phyloP scores from a whole-genome alignment of 306 rosid genomes.

The Crataegus laevigata region DNA sequence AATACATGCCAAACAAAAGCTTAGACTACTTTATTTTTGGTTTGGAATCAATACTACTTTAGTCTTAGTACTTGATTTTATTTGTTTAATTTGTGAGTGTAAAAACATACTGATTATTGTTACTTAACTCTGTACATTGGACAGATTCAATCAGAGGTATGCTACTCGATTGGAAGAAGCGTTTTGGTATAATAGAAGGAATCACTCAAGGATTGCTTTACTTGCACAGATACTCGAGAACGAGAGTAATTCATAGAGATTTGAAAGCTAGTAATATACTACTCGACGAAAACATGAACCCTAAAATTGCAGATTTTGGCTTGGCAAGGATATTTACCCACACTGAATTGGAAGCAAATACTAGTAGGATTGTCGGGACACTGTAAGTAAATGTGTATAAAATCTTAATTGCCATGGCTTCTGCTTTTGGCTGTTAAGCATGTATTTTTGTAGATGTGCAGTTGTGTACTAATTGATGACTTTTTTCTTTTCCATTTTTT shows the following conservation, averaged over 20 bases:
- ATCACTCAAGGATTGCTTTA: slow-evolving; percentile 2
- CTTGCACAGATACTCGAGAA: background rate
- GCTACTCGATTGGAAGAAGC: background rate
- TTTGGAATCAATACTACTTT: background rate
- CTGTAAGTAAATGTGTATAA: slow-evolving; percentile 5
- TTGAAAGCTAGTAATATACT: slow-evolving; percentile 8
- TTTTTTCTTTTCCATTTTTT: background rate
- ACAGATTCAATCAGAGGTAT: background rate
- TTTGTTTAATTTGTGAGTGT: background rate
- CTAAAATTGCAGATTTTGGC: background rate
- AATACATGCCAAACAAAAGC: slow-evolving; percentile 2
- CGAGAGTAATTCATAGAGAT: background rate
- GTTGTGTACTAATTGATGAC: background rate
- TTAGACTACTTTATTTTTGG: slow-evolving; percentile 3
- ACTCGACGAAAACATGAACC: slow-evolving; percentile 3
- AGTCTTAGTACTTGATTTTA: background rate
- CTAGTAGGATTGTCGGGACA: slow-evolving; percentile 22
- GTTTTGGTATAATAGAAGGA: background rate
- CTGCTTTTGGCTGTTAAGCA: background rate
- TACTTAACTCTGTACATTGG: background rate
- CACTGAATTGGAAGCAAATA: slow-evolving; percentile 2
- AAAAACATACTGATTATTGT: background rate
- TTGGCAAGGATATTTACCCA: background rate
- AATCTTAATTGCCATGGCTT: background rate
- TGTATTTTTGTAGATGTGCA: background rate